phyloP scores from a whole-genome alignment of 306 rosid genomes.

The Vicia faba region DNA sequence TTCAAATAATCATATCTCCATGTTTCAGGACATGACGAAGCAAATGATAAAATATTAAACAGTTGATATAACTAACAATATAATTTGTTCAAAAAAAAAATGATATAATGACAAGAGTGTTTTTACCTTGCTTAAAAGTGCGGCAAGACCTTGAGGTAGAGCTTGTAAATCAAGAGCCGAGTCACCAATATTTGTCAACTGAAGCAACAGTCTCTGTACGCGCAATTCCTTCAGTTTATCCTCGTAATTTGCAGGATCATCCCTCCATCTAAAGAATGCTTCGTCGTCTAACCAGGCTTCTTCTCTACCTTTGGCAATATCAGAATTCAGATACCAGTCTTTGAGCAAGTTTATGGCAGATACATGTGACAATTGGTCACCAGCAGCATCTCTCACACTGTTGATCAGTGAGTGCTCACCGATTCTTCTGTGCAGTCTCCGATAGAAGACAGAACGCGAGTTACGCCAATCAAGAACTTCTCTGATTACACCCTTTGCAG shows the following conservation, averaged over 20 bases:
- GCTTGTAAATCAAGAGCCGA: conserved; percentile 79
- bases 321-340: conserved; percentile 73
- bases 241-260: conserved; percentile 60
- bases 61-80: conserved; percentile 9
- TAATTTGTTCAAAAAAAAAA: no score
- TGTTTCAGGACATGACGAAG: conserved; percentile 20
- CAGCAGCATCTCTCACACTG: conserved; percentile 76
- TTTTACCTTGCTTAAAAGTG: conserved; percentile 89
- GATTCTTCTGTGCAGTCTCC: conserved; percentile 76
- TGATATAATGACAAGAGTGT: conserved; percentile 13
- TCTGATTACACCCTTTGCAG: conserved; percentile 84
- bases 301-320: conserved; percentile 49
- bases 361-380: conserved; percentile 71
- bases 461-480: conserved; percentile 83
- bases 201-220: conserved; percentile 78
- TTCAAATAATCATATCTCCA: conserved; percentile 35
- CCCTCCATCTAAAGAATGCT: conserved; percentile 87
- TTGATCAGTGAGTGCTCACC: conserved; percentile 76
- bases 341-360: conserved; percentile 65
- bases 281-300: conserved; percentile 80
- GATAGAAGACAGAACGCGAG: conserved; percentile 78
- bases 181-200: conserved; percentile 69
- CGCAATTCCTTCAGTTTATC: conserved; percentile 80
- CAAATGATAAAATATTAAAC: conserved; percentile 20
- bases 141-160: conserved; percentile 89